These are phyloP conservation scores for Solanum hybrid DNA, from an alignment of 305 asterid species.

Conservation along the genomic window DNA sequence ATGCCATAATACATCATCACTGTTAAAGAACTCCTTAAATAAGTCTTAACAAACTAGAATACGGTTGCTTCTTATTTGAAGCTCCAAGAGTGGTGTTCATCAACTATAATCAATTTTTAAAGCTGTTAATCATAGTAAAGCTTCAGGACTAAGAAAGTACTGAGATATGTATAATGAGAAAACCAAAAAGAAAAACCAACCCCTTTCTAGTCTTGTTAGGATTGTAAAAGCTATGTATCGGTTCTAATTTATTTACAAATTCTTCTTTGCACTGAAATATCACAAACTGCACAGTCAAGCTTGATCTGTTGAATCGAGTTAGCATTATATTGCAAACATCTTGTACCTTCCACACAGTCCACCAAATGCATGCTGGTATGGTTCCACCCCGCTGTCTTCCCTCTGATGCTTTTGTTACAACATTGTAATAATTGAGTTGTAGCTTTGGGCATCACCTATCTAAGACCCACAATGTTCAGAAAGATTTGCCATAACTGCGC, in stretches of 20 bases:
- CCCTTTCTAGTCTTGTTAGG: background rate
- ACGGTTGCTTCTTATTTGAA: background rate
- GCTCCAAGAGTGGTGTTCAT: background rate
- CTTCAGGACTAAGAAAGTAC: background rate
- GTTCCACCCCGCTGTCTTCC: background rate
- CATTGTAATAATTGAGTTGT: background rate
- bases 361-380: background rate
- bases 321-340: background rate
- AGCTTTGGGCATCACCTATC: background rate
- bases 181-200: background rate
- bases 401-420: background rate
- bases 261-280: background rate
- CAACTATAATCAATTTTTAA: background rate
- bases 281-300: background rate
- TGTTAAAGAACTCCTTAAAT: background rate
- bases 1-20: background rate
- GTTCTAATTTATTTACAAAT: background rate
- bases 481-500: background rate
- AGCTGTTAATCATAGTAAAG: background rate
- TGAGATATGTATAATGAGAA: background rate
- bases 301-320: background rate
- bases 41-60: background rate
- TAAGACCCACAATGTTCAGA: background rate
- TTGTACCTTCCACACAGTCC: background rate
- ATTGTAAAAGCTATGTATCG: background rate